A percentile compares a stretch with the other conserved stretches of the same genome.
Conservation (phyloP, 73 alveolate genomes). For the Uronychia setigera region DNA sequence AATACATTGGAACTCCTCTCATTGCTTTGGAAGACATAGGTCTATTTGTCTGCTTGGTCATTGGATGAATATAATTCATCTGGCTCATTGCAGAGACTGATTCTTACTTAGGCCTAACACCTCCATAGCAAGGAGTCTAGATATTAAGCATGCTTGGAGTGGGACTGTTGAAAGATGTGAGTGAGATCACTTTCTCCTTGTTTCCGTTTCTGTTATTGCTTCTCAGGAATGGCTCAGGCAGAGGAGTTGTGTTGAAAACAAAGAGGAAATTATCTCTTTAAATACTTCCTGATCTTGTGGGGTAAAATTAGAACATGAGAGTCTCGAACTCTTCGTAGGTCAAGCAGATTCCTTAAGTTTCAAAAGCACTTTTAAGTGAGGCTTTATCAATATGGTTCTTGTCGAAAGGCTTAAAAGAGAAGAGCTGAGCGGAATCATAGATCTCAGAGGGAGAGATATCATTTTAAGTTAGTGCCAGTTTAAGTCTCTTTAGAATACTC, state of each 20-base stretch:
- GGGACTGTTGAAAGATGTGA: not conserved
- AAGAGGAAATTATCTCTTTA: not conserved
- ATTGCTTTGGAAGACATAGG: not conserved
- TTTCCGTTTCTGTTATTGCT: not conserved
- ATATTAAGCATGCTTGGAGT: not conserved
- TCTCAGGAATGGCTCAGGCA: not conserved
- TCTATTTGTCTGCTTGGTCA: no score
- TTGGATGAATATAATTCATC: no score
- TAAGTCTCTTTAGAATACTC: not conserved
- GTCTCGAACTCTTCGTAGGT: not conserved
- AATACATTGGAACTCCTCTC: not conserved
- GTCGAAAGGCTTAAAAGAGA: not conserved
- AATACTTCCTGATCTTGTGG: not conserved
- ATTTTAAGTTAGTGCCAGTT: not conserved
- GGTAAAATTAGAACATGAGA: not conserved
- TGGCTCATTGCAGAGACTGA: not conserved
- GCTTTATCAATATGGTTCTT: not conserved
- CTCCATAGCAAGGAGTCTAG: not conserved
- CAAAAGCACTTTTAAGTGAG: not conserved
- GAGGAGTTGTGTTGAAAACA: not conserved
- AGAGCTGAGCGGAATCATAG: not conserved
- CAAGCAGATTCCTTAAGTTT: not conserved
- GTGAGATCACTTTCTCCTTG: not conserved
- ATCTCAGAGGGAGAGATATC: not conserved
- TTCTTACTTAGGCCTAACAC: not conserved